A percentile compares a stretch with the other conserved stretches of the same genome.
These are phyloP conservation scores for Chaetomium sp. DNA, from an alignment of 2,329 filamentous ascomycete genomes.

Conservation along the genomic window DNA sequence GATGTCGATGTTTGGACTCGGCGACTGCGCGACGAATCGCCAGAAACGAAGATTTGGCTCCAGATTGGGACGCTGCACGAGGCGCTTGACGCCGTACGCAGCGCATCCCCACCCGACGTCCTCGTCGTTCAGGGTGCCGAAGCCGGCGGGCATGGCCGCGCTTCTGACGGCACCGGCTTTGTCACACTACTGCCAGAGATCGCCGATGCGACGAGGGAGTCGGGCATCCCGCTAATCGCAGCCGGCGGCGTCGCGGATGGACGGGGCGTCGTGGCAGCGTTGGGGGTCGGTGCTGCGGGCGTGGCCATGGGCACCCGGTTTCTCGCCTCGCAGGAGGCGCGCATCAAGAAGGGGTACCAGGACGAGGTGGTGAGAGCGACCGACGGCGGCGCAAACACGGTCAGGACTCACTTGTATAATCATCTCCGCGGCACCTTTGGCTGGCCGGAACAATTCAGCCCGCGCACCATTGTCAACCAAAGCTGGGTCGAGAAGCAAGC, in stretches of 20 bases:
- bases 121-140: constrained; percentile 57
- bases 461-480: constrained; percentile 45
- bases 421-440: constrained; percentile 47
- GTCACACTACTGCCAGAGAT: constrained; percentile 55
- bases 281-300: constrained; percentile 55
- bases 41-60: constrained; percentile 53
- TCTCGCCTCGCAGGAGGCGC: constrained; percentile 51
- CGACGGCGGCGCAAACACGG: constrained; percentile 45
- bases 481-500: constrained; percentile 43
- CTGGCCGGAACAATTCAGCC: constrained; percentile 48
- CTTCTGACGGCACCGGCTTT: constrained; percentile 47
- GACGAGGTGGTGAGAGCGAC: constrained; percentile 46
- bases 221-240: constrained; percentile 50
- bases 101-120: constrained; percentile 47
- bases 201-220: constrained; percentile 43
- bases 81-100: constrained; percentile 46
- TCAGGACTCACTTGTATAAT: constrained; percentile 49
- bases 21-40: constrained; percentile 45
- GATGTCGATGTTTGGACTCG: constrained; percentile 50
- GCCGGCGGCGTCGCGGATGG: constrained; percentile 58
- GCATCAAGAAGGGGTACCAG: constrained; percentile 46
- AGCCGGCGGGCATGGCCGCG: constrained; percentile 56
- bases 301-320: constrained; percentile 66
- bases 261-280: constrained; percentile 51
- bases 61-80: constrained; percentile 54